A percentile compares a stretch with the other conserved stretches of the same genome.
Evolutionary conservation across 495 filamentous ascomycete genomes (phyloP).

Genomic region (Hypoxylon trugodes): DNA sequence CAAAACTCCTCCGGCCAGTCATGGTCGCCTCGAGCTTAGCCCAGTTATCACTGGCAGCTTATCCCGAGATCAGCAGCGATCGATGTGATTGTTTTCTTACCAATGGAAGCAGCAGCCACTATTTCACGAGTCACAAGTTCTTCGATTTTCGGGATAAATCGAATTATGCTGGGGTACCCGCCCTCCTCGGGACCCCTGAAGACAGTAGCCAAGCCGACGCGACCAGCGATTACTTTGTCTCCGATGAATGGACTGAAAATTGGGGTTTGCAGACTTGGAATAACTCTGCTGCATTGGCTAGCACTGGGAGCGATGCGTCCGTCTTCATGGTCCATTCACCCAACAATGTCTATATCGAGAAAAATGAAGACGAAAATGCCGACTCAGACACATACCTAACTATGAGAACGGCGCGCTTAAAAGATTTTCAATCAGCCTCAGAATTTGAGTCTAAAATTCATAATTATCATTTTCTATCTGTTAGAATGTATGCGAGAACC

Average conservation of each 20-base stretch:
- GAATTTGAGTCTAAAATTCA: slow-evolving; percentile 67
- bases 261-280: slow-evolving; percentile 71
- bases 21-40: slow-evolving; percentile 26
- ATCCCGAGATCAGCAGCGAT: slow-evolving; percentile 25
- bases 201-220: slow-evolving; percentile 43
- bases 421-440: slow-evolving; percentile 66
- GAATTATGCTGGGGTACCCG: slow-evolving; percentile 49
- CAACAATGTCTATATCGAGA: slow-evolving; percentile 70
- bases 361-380: slow-evolving; percentile 46
- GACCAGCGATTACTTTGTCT: slow-evolving; percentile 54
- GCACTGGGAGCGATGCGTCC: slow-evolving; percentile 48
- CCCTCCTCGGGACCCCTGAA: slow-evolving; percentile 41
- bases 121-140: slow-evolving; percentile 71
- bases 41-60: slow-evolving; percentile 13
- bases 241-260: slow-evolving; percentile 53
- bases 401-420: slow-evolving; percentile 66
- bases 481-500: slow-evolving; percentile 68
- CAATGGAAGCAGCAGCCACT: slow-evolving; percentile 57
- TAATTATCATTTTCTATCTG: slow-evolving; percentile 66
- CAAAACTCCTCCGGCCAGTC: slow-evolving; percentile 11
- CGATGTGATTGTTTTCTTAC: slow-evolving; percentile 59
- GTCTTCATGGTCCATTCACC: slow-evolving; percentile 68
- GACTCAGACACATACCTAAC: slow-evolving; percentile 63
- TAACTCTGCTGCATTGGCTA: slow-evolving; percentile 45
- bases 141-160: slow-evolving; percentile 70